Evolutionary conservation across 2,329 filamentous ascomycete species (phyloP), one percentile per base, ranked within the genome.

Genomic region (Botryotinia convoluta): DNA sequence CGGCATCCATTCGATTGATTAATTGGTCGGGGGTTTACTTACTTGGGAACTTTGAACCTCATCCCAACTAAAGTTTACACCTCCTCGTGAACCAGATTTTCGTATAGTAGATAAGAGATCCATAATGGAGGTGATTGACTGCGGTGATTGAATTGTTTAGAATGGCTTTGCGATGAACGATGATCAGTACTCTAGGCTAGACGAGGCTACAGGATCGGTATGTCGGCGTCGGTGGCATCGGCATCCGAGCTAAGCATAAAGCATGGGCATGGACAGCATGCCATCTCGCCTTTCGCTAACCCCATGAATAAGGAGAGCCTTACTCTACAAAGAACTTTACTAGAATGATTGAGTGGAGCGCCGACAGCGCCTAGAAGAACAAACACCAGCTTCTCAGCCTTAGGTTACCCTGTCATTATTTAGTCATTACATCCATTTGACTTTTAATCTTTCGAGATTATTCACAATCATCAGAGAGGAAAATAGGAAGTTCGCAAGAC

Each of bases 41-140:
- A 73, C 72, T 35, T 88, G 85, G n/a, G 94, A 97, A 77, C 87
- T 90, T 81, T 95, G 92, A 80, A 99, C 95, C 78, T 98, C 94
- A 77, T 95, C 93, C 96, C 96, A 98, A 84, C 91, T 95, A 85
- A 99, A 99, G 83, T 98, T 94, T 83, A 92, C 92, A 81, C 96
- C 96, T 80, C 96, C 96, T 77, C 96, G 92, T 79, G 94, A 96
- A 82, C 97, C 95, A 29, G 87, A 85, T 84, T 99, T 98, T 80
- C 95, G 93, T 75, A 99, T 92, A 60, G 93, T 94, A 74, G 95
- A 93, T 72, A 98, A 90, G 72, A 99, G 89, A 87, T 99, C 96
- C 96, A 99, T 98, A 73, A 74, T 76, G 42, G 6, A 26, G 62
- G 32, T 35, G 57, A 35, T 60, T 35, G 32, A 35, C 14, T 57